Evolutionary conservation across 306 rosid species (phyloP).

Genomic region (Cucurbita pepo): DNA sequence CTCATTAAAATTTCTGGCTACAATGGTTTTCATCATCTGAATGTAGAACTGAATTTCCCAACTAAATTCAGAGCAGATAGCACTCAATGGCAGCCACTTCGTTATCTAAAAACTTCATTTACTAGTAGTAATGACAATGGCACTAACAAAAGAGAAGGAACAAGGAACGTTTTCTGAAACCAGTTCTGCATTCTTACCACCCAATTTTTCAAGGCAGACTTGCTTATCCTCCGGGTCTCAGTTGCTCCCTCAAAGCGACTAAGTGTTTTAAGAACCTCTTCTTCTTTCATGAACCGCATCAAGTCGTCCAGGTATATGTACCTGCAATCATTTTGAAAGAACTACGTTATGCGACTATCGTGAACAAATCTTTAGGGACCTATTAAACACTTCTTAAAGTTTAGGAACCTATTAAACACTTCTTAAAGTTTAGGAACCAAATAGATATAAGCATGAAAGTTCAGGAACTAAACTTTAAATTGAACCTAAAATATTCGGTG

Average conservation of each 20-base stretch:
- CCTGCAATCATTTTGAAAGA: conserved; percentile 19
- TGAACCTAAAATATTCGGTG: neutral
- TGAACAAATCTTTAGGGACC: neutral
- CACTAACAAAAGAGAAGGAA: neutral
- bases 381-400: no score
- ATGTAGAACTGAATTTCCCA: neutral
- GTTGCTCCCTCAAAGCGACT: conserved; percentile 70
- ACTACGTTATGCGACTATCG: neutral
- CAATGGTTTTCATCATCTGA: neutral
- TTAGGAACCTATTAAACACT: no score
- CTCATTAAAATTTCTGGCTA: neutral
- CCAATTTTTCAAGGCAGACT: conserved; percentile 70
- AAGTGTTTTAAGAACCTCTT: conserved; percentile 48
- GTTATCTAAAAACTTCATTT: neutral
- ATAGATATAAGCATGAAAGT: no score
- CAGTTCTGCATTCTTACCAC: conserved; percentile 42
- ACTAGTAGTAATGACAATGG: neutral
- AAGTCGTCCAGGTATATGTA: conserved; percentile 43
- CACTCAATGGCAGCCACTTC: neutral
- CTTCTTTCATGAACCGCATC: conserved; percentile 72
- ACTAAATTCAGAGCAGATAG: neutral
- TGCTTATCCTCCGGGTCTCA: conserved; percentile 43
- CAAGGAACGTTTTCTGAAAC: neutral
- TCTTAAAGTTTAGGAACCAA: no score
- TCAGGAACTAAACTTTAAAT: no score